Percentiles rank a stretch among this genome's conserved stretches.
Conservation (phyloP, 2,329 filamentous ascomycete species). For the Cytospora chrysosperma region DNA sequence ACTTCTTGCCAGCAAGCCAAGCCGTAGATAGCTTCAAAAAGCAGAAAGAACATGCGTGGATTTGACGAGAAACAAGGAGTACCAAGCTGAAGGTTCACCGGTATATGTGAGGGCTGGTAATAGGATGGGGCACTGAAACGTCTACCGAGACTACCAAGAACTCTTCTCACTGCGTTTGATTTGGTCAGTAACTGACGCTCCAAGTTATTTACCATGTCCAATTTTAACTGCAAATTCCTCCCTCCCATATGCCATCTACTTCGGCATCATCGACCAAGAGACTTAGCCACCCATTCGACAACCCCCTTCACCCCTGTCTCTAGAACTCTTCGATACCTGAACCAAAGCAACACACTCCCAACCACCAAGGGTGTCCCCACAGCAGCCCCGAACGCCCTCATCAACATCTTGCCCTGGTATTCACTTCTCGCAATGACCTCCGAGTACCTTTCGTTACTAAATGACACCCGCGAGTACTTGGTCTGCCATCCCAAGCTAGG, state of each 20-base stretch:
- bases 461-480: conserved; percentile 89
- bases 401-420: conserved; percentile 63
- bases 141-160: too few species aligned
- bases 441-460: conserved; percentile 88
- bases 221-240: not conserved
- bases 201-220: not conserved
- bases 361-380: conserved; percentile 29
- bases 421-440: conserved; percentile 72
- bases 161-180: not conserved
- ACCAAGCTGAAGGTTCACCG: too few species aligned
- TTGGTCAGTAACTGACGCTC: not conserved
- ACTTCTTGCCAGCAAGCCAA: too few species aligned
- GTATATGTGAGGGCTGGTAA: not conserved
- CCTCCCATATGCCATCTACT: too few species aligned
- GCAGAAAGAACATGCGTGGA: too few species aligned
- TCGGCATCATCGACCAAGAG: conserved; percentile 1
- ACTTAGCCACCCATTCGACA: conserved; percentile 1
- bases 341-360: conserved; percentile 22
- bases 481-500: conserved; percentile 85
- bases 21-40: too few species aligned
- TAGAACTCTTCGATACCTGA: conserved; percentile 11
- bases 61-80: too few species aligned
- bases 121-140: too few species aligned
- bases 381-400: conserved; percentile 41
- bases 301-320: conserved; percentile 7